Conservation (phyloP, 108 stramenopile genomes). For the Discostella stelligeroides region DNA sequence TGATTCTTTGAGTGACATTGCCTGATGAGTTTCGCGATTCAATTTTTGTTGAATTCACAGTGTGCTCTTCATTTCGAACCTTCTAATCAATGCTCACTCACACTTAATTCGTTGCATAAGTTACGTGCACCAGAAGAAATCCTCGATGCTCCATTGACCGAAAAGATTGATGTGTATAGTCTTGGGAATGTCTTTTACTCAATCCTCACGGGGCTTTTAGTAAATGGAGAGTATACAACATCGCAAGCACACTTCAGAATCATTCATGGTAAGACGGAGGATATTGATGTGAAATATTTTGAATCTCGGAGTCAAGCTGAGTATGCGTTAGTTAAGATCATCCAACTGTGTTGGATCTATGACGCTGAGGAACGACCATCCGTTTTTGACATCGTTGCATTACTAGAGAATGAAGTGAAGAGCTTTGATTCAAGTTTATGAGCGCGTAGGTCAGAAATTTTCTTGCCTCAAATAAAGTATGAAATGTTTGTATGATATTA, state of each 20-base stretch:
- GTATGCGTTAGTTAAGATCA: constrained; percentile 40
- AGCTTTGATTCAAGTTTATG: background rate
- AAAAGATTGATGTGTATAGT: constrained; percentile 72
- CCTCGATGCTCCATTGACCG: constrained; percentile 51
- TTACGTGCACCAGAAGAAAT: constrained; percentile 75
- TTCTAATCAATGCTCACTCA: background rate
- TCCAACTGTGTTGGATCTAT: constrained; percentile 44
- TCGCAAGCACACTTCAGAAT: constrained; percentile 11
- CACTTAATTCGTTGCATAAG: background rate
- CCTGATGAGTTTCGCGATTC: too few species aligned
- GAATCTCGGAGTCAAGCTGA: constrained; percentile 41
- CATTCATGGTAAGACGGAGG: constrained; percentile 28
- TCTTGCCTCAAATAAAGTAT: background rate
- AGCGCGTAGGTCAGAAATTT: background rate
- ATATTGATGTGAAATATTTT: constrained; percentile 45
- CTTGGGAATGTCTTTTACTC: constrained; percentile 63
- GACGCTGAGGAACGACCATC: constrained; percentile 51
- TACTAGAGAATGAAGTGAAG: constrained; percentile 1
- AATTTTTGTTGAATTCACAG: too few species aligned
- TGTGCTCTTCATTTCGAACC: too few species aligned
- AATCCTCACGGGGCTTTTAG: constrained; percentile 52
- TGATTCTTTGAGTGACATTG: too few species aligned
- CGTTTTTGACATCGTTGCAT: constrained; percentile 9
- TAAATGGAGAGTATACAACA: background rate
- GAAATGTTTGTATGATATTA: background rate